phyloP scores from a whole-genome alignment of 345 rosid species.

The Lenwebbia sp. region DNA sequence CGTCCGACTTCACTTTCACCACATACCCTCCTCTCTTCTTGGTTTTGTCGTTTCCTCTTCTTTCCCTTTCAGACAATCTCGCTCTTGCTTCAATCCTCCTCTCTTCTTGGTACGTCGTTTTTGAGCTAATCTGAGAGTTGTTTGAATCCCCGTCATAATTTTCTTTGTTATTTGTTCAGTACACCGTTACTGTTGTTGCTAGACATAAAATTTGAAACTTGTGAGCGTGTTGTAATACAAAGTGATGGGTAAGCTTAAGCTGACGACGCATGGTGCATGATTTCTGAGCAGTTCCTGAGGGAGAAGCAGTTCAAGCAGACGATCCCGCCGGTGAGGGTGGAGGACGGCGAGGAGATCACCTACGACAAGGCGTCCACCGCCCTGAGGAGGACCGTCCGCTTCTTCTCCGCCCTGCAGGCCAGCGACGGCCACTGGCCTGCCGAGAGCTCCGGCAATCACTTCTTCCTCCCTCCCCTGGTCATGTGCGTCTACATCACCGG shows the following conservation, averaged over 20 bases:
- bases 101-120: not conserved
- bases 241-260: not conserved
- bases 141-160: not conserved
- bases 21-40: not conserved
- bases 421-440: constrained; percentile 32
- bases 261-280: not conserved
- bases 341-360: constrained; percentile 14
- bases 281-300: constrained; percentile 6
- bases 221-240: no score
- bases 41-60: not conserved
- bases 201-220: not conserved
- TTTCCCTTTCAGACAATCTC: not conserved
- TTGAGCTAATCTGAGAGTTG: not conserved
- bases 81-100: not conserved
- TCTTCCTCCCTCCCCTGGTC: constrained; percentile 20
- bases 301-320: constrained; percentile 19
- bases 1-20: no score
- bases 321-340: constrained; percentile 9
- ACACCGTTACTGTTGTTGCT: not conserved
- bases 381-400: constrained; percentile 14
- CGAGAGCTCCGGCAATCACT: constrained; percentile 19
- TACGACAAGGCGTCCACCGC: constrained; percentile 9
- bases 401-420: constrained; percentile 25
- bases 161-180: not conserved
- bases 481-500: constrained; percentile 25